phyloP scores from a whole-genome alignment of 2,329 filamentous ascomycete genomes.

The Rhynchosporium graminicola region DNA sequence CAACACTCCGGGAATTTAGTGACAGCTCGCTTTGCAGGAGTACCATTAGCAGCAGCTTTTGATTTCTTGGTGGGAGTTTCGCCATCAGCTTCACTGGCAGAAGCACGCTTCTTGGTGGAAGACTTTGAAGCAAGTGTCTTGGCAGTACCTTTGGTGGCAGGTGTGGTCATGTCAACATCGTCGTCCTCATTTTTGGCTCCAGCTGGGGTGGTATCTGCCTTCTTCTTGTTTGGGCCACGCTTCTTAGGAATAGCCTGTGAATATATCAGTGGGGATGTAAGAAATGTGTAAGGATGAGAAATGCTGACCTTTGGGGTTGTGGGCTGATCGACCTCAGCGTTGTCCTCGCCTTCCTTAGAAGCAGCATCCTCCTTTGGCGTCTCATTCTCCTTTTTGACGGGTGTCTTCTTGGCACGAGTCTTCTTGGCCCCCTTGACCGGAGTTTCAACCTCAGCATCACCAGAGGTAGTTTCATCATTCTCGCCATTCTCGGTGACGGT shows the following conservation, averaged over 20 bases:
- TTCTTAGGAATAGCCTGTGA: slow-evolving; percentile 12
- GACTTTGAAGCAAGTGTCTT: neutral
- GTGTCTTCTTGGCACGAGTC: slow-evolving; percentile 2
- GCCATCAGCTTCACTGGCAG: slow-evolving; percentile 13
- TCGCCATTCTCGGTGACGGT: neutral
- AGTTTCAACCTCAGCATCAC: neutral
- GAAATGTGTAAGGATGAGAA: neutral
- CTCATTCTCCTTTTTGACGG: slow-evolving; percentile 16
- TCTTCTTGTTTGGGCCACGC: slow-evolving; percentile 12
- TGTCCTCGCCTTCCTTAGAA: slow-evolving; percentile 5
- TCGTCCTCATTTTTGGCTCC: slow-evolving; percentile 8
- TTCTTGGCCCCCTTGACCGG: slow-evolving; percentile 16
- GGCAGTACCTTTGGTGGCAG: slow-evolving; percentile 5
- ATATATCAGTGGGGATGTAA: neutral
- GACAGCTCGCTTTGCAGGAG: slow-evolving; percentile 1
- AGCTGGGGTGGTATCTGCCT: slow-evolving; percentile 8
- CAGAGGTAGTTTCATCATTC: slow-evolving; percentile 3
- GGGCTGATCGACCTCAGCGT: slow-evolving; percentile 9
- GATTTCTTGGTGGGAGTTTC: slow-evolving; percentile 21
- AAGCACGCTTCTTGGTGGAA: slow-evolving; percentile 20
- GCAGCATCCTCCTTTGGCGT: neutral
- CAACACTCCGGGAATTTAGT: slow-evolving; percentile 16
- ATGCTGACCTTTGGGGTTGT: slow-evolving; percentile 13
- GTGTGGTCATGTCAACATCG: slow-evolving; percentile 4
- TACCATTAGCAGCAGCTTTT: slow-evolving; percentile 15